Evolutionary conservation across 2,329 filamentous ascomycete species (phyloP).

Genomic region (Simplicillium sp.): DNA sequence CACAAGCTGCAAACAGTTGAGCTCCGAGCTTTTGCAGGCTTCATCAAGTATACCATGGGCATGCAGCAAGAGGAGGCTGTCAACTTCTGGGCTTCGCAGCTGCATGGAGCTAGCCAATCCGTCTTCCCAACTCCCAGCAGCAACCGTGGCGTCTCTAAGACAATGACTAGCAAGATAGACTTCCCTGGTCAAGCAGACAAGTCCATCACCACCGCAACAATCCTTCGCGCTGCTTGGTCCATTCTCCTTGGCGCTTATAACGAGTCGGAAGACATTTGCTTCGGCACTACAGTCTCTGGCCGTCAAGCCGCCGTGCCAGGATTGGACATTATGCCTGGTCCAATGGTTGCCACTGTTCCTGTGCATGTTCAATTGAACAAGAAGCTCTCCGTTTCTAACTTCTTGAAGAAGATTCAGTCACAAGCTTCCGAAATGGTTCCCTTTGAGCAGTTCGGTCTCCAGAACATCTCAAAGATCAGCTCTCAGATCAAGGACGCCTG

Average conservation of each 20-base stretch:
- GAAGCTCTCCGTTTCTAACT: conserved; percentile 29
- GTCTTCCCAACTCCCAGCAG: conserved; percentile 27
- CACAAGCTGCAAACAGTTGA: conserved; percentile 1
- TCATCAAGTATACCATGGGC: conserved; percentile 29
- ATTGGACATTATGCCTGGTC: conserved; percentile 39
- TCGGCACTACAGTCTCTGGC: conserved; percentile 46
- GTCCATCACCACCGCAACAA: conserved; percentile 36
- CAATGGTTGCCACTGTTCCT: conserved; percentile 45
- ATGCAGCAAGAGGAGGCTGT: conserved; percentile 6
- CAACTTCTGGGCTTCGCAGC: conserved; percentile 28
- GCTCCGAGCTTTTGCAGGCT: conserved; percentile 14
- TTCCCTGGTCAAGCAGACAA: conserved; percentile 21
- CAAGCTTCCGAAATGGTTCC: conserved; percentile 14
- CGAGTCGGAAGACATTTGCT: conserved; percentile 36
- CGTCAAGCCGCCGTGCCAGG: conserved; percentile 31
- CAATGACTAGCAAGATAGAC: conserved; percentile 12
- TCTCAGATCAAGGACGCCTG: conserved; percentile 7
- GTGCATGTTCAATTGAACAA: conserved; percentile 32
- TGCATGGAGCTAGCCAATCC: conserved; percentile 23
- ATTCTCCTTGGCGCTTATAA: conserved; percentile 37
- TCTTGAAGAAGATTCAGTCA: conserved; percentile 23
- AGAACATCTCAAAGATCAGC: conserved; percentile 15
- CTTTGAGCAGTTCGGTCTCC: conserved; percentile 19
- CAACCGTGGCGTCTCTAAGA: conserved; percentile 34
- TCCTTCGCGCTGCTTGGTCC: conserved; percentile 44